These are phyloP conservation scores for Leccinum variicolor DNA, from an alignment of 768 basidiomycete genomes.

Conservation along the genomic window DNA sequence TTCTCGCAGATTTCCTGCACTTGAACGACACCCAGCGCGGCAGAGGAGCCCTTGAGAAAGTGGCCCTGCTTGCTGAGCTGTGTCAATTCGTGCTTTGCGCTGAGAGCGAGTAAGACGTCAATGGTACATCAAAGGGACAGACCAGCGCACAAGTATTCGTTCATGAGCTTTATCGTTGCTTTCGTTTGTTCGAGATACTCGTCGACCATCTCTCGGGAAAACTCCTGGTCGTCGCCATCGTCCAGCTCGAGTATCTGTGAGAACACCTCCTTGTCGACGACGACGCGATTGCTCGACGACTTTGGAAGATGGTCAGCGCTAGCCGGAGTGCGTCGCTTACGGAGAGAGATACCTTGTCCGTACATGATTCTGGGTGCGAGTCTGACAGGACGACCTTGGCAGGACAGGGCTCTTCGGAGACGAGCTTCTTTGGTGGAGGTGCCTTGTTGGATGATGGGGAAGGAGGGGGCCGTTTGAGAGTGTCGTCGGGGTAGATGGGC, in stretches of 20 bases:
- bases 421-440: conserved; percentile 29
- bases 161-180: conserved; percentile 75
- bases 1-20: conserved; percentile 86
- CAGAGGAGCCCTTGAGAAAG: conserved; percentile 96
- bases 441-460: conserved; percentile 33
- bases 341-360: conserved; percentile 26
- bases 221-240: conserved; percentile 74
- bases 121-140: conserved; percentile 9
- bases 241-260: conserved; percentile 88
- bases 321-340: background rate
- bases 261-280: conserved; percentile 81
- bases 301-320: conserved; percentile 12
- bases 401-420: conserved; percentile 24
- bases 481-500: conserved; percentile 27
- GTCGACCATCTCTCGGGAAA: conserved; percentile 72
- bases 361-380: conserved; percentile 16
- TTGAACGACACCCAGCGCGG: conserved; percentile 79
- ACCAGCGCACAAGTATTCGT: conserved; percentile 67
- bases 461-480: conserved; percentile 29
- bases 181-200: conserved; percentile 82
- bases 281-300: conserved; percentile 20
- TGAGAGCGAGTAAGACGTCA: conserved; percentile 30
- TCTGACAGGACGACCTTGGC: conserved; percentile 12
- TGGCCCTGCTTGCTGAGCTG: conserved; percentile 79
- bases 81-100: conserved; percentile 54